Evolutionary conservation across 768 basidiomycete species (phyloP), one percentile per base, ranked within the genome.

Genomic region (Tephrocybe rancida): DNA sequence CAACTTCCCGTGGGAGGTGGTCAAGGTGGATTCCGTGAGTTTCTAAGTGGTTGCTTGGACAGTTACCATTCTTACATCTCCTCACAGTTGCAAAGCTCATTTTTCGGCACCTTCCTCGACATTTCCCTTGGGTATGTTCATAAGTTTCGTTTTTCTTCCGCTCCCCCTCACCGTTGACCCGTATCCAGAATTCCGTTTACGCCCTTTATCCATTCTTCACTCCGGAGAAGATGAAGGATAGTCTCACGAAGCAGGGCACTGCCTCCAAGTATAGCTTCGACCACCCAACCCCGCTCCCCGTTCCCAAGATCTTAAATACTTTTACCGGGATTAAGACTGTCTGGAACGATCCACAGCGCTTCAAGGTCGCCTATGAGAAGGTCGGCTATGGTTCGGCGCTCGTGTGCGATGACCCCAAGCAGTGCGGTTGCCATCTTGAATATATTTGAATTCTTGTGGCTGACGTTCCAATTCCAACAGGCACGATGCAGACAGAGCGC

Each of bases 371-470:
- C 21, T 76, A 75, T 38, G 66, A 72, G 42, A 70, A 72, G 60
- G 49, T 67, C 19, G 74, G 73, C 3, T 75, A 75, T 58, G 77
- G 74, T 21, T 75, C 71, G 37, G 67, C 74, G 37, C 48, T 78
- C 16, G 65, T 66, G 50, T 72, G 73, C 35, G 78, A 79, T 47
- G 70, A 74, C 2, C 18, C 41, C 25, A 16, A 27, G 8, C 39
- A 50, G 63, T 16, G 55, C 48, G 3, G 54, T 69, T 70, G 74
- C 49, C n/a, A 70, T 65, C 4, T 30, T 27, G n/a, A 9, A 13
- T 24, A 16, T 18, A 16, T 30, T 14, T 30, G 16, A 10, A 16
- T 8, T 44, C 14, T 5, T 30, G 18, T 8, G 14, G 24, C 24
- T 26, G 21, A 48, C 39, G 9, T 5, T 37, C 24, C 18, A 27